Conservation (phyloP, 140 eudicot species). For the Anethum foeniculum region DNA sequence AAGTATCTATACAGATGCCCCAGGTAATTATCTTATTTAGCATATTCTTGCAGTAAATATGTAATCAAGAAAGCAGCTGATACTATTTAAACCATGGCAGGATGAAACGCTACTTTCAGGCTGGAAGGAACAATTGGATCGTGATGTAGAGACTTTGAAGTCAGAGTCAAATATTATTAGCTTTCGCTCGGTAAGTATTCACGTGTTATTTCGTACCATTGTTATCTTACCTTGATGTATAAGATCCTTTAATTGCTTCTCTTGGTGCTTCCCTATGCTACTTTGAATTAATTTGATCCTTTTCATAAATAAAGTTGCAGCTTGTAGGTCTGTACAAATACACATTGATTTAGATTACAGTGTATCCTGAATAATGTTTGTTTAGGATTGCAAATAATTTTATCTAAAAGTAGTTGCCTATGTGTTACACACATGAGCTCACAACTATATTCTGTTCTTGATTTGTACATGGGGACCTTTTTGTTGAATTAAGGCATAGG, state of each 20-base stretch:
- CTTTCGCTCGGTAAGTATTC: conserved; percentile 58
- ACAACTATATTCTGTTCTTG: neutral
- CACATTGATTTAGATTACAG: neutral
- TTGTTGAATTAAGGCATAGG: neutral
- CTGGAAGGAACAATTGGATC: conserved; percentile 88
- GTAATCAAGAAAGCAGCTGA: conserved; percentile 1
- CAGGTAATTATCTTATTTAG: conserved; percentile 40
- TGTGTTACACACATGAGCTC: neutral
- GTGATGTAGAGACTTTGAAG: conserved; percentile 75
- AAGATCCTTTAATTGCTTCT: neutral
- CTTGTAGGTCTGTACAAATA: neutral
- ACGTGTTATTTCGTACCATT: neutral
- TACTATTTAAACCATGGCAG: conserved; percentile 28
- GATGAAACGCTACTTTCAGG: conserved; percentile 64
- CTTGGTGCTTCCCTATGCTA: neutral
- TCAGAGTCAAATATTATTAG: conserved; percentile 56
- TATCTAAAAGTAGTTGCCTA: neutral
- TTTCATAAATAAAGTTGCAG: neutral
- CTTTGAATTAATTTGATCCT: neutral
- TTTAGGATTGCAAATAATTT: neutral
- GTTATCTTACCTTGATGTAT: neutral
- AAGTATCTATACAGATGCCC: conserved; percentile 83
- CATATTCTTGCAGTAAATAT: neutral
- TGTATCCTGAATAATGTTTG: neutral
- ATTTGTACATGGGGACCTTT: neutral